These are phyloP conservation scores for Yamadazyma nakazawae DNA, from an alignment of 805 yeast genomes.

Conservation along the genomic window DNA sequence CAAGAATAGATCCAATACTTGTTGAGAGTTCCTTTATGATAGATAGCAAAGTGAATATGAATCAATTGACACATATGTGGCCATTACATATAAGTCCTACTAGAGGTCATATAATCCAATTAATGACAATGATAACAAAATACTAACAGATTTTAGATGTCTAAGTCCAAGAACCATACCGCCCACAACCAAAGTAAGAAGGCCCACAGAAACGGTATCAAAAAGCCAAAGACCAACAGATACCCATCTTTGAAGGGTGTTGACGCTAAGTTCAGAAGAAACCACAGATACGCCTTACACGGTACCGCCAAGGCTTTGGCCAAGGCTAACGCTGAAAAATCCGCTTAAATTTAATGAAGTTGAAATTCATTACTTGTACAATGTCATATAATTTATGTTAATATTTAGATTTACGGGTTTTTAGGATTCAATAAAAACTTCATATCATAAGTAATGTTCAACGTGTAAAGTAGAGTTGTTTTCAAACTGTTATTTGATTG, in stretches of 20 bases:
- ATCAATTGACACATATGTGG: too few relatives aligned
- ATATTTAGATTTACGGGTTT: conserved; percentile 13
- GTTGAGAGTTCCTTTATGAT: too few relatives aligned
- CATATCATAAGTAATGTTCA: background rate
- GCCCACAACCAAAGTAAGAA: conserved; percentile 99
- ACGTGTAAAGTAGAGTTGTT: too few relatives aligned
- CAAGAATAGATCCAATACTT: too few relatives aligned
- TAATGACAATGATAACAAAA: background rate
- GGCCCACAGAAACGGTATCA: conserved; percentile 99
- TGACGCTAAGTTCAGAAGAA: conserved; percentile 98
- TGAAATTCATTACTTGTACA: conserved; percentile 7
- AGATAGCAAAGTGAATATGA: too few relatives aligned
- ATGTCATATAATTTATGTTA: conserved; percentile 12
- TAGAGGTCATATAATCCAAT: too few relatives aligned
- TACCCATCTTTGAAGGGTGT: conserved; percentile 98
- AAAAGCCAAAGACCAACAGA: conserved; percentile 97
- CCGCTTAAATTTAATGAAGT: conserved; percentile 27
- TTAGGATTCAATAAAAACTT: conserved; percentile 6
- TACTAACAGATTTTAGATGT: conserved; percentile 54
- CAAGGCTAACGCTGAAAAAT: conserved; percentile 63
- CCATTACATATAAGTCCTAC: too few relatives aligned
- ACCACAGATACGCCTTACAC: conserved; percentile 98
- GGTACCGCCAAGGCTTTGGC: conserved; percentile 96
- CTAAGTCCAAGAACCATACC: conserved; percentile 99
- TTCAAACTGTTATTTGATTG: background rate